A percentile compares a stretch with the other conserved stretches of the same genome.
Evolutionary conservation across 257 asterid genomes (phyloP).

Genomic region (Dorcoceras hygrometricum): DNA sequence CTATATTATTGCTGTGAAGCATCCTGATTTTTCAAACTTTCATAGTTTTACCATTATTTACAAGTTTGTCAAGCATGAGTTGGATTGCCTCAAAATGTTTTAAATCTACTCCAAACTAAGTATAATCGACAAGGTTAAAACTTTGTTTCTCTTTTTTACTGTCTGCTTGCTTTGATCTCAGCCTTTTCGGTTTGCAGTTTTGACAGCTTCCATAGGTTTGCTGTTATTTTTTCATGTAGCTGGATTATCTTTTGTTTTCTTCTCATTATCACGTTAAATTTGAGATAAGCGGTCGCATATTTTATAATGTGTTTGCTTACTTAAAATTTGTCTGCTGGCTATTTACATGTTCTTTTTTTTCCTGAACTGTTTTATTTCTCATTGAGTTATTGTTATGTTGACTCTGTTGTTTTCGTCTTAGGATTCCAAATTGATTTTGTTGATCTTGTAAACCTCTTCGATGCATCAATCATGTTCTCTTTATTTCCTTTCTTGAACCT

Average conservation of each 20-base stretch:
- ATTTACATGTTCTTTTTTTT: slow-evolving; percentile 3
- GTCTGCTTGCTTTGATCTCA: slow-evolving; percentile 1
- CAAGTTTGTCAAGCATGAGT: too few relatives aligned
- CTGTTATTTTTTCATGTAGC: slow-evolving; percentile 17
- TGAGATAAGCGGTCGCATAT: slow-evolving; percentile 8
- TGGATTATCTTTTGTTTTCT: slow-evolving; percentile 19
- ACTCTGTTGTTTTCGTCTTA: slow-evolving; percentile 15
- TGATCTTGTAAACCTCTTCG: slow-evolving; percentile 13
- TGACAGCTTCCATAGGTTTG: neutral
- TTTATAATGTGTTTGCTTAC: slow-evolving; percentile 17
- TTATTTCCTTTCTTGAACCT: slow-evolving; percentile 10
- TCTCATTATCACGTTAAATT: slow-evolving; percentile 18
- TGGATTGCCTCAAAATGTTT: neutral
- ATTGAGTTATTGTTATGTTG: slow-evolving; percentile 9
- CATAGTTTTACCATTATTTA: too few relatives aligned
- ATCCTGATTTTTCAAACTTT: too few relatives aligned
- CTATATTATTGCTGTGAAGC: too few relatives aligned
- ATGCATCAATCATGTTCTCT: slow-evolving; percentile 13
- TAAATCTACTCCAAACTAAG: slow-evolving; percentile 7
- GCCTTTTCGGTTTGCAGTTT: neutral
- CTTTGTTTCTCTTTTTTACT: neutral
- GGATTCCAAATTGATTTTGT: slow-evolving; percentile 16
- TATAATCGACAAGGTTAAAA: neutral
- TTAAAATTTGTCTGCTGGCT: slow-evolving; percentile 14
- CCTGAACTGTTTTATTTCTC: slow-evolving; percentile 15